Evolutionary conservation across 2,329 filamentous ascomycete species (phyloP), one percentile per base, ranked within the genome.

Genomic region (Coniosporium tulheliwenetii): DNA sequence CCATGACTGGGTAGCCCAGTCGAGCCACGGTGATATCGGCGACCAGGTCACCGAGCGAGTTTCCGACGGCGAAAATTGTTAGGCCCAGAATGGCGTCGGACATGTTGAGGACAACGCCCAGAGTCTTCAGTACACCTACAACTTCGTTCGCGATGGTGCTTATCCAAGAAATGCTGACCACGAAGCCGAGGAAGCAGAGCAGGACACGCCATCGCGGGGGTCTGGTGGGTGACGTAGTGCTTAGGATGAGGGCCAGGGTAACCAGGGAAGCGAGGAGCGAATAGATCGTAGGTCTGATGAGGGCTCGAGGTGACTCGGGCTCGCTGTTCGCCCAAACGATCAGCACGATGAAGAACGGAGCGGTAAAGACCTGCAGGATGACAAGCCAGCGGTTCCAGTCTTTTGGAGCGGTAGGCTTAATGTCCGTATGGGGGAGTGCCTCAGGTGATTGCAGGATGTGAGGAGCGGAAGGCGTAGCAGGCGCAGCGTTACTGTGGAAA

Each of bases 1-100:
- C 91, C 91, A 98, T 98, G 46, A 98, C 86, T 0, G 91, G 91
- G 60, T 87, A 95, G 2, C 91, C 91, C 2, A 98, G 75, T 30
- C 85, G 77, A 3, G 91, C 91, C 32, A 98, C 83, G 0, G 91
- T 98, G 41, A 96, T 83, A 56, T 98, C 83, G 12, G 91, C 89
- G 8, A 98, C 85, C 12, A 98, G 69, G 53, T 98, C 91, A 32
- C 91, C 89, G 8, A 96, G 71, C 8, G 85, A 93, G 61, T 98
- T 98, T 26, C 91, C 91, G 30, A 95, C 85, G 2, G 91, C 91
- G 58, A 98, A 98, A 41, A 98, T 80, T 12, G 91, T 98, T 39
- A 98, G 72, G 1, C 91, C 91, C 9, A 98, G 72, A 46, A 98
- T 85, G 3, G 91, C 91, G 60, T 98, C 91, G 12, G 82, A 91